Base-by-base conservation (phyloP, 208 protist genomes). In the Trypanosomatidae sp. region DNA sequence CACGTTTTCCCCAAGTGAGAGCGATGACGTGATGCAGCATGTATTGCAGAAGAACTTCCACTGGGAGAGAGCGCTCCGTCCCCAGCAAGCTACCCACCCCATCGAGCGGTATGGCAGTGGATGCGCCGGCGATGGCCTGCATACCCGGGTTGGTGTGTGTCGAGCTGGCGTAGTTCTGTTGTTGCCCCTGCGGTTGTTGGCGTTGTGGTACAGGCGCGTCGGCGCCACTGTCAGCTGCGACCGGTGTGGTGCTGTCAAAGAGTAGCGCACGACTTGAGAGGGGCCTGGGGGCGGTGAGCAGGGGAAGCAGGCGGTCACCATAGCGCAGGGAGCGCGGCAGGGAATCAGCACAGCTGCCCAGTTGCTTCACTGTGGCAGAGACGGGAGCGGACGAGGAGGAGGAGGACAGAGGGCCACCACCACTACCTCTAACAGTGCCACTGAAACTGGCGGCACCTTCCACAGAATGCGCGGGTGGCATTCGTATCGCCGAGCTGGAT, bases 31-130 rank as follows among this genome's bases (percentile, higher is more conserved):
- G 88, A 69, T 95, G 91, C 58, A 93, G 70, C 2, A 88, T 80
- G 74, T 93, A 85, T 73, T 92, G 88, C 67, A 95, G 81, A 25
- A 95, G 77, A 30, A 85, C 85, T 62, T 89, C 81, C 39, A 87
- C 73, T 12, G 91, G 88, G 30, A 95, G 77, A 33, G 66, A 53
- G 36, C 82, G 81, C 30, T 83, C 82, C 8, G 79, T 44, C 0
- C 62, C 67, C 1, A 81, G 66, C 25, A 80, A 49, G 2, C 62
- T 36, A 2, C n/a, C 25, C 46, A 76, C 56, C 13, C 62, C 62
- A 17, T 52, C 33, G 17, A 52, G 69, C 9, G 53, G 74, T 36
- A 39, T 69, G 49, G 22, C 49, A 33, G 12, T 56, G 66, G 44
- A 55, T 15, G 30, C 28, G 28, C 28, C 43, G 25, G 43, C 41